phyloP scores from a whole-genome alignment of 2,329 filamentous ascomycete species.

The Fusarium sororula region DNA sequence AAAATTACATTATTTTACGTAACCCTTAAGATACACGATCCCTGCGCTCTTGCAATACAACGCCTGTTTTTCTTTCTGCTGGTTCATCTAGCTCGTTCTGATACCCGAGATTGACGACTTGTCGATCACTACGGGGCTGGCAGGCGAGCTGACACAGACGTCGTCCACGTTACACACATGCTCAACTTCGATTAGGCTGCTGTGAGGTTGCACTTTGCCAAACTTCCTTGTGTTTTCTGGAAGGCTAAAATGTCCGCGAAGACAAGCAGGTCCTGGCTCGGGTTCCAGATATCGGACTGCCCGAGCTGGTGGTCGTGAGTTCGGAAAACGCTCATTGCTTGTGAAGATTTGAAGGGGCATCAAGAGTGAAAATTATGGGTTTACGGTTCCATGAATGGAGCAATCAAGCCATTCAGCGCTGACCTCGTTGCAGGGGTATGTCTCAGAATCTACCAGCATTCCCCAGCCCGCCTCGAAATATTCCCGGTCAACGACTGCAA shows the following conservation, averaged over 20 bases:
- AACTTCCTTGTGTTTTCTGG: slow-evolving; percentile 32
- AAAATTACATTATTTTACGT: slow-evolving; percentile 14
- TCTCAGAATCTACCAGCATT: slow-evolving; percentile 44
- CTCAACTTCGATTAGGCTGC: slow-evolving; percentile 24
- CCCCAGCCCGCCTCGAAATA: slow-evolving; percentile 37
- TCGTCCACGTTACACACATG: slow-evolving; percentile 31
- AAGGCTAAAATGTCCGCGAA: slow-evolving; percentile 20
- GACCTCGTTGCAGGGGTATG: slow-evolving; percentile 27
- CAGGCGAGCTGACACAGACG: slow-evolving; percentile 24
- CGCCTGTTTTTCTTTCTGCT: slow-evolving; percentile 10
- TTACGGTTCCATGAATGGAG: slow-evolving; percentile 19
- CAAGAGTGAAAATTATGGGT: slow-evolving; percentile 21
- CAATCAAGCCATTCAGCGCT: slow-evolving; percentile 19
- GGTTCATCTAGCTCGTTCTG: slow-evolving; percentile 31
- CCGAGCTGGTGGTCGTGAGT: slow-evolving; percentile 17
- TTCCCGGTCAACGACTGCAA: slow-evolving; percentile 33
- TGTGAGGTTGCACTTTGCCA: slow-evolving; percentile 14
- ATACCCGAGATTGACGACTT: slow-evolving; percentile 44
- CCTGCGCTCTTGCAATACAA: slow-evolving; percentile 3
- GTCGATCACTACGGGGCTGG: slow-evolving; percentile 40
- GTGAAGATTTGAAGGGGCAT: slow-evolving; percentile 37
- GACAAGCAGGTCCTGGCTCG: slow-evolving; percentile 18
- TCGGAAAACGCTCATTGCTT: slow-evolving; percentile 28
- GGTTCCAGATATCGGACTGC: slow-evolving; percentile 23
- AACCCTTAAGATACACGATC: neutral